These are phyloP conservation scores for Triangularia setosa DNA, from an alignment of 2,329 filamentous ascomycete species.

Conservation along the genomic window DNA sequence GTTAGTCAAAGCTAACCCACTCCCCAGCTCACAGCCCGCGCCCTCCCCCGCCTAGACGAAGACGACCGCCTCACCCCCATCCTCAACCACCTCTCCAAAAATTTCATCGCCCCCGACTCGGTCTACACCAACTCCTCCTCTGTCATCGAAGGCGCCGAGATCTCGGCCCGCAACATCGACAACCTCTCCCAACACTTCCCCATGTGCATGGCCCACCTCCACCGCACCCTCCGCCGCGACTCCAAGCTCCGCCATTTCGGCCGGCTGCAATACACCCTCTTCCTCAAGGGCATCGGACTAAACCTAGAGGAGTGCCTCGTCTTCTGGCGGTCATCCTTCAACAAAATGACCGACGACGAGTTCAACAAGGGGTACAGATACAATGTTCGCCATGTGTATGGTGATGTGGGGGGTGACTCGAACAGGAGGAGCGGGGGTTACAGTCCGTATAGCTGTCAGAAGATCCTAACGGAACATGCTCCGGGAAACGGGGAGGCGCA, in stretches of 20 bases:
- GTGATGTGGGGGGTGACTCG: conserved; percentile 88
- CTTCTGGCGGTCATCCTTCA: conserved; percentile 88
- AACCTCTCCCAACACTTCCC: conserved; percentile 77
- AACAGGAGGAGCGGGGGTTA: conserved; percentile 86
- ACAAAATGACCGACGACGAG: conserved; percentile 81
- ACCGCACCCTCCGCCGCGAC: conserved; percentile 79
- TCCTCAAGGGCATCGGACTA: conserved; percentile 92
- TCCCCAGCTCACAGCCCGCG: conserved; percentile 74
- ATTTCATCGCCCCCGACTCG: conserved; percentile 88
- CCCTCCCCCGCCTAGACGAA: conserved; percentile 87
- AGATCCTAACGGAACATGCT: conserved; percentile 84
- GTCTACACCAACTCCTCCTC: conserved; percentile 66
- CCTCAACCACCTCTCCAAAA: conserved; percentile 79
- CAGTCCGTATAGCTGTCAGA: conserved; percentile 89
- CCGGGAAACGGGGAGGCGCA: conserved; percentile 85
- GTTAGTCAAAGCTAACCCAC: background rate
- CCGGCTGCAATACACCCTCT: conserved; percentile 89
- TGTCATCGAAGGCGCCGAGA: conserved; percentile 64
- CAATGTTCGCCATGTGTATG: conserved; percentile 92
- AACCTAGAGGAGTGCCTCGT: conserved; percentile 85
- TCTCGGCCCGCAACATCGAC: conserved; percentile 77
- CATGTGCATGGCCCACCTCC: conserved; percentile 89
- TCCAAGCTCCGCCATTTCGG: conserved; percentile 91
- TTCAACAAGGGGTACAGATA: conserved; percentile 99
- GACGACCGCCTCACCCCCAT: conserved; percentile 79